phyloP scores from a whole-genome alignment of 768 basidiomycete species.

The Rhizopogon sp. region DNA sequence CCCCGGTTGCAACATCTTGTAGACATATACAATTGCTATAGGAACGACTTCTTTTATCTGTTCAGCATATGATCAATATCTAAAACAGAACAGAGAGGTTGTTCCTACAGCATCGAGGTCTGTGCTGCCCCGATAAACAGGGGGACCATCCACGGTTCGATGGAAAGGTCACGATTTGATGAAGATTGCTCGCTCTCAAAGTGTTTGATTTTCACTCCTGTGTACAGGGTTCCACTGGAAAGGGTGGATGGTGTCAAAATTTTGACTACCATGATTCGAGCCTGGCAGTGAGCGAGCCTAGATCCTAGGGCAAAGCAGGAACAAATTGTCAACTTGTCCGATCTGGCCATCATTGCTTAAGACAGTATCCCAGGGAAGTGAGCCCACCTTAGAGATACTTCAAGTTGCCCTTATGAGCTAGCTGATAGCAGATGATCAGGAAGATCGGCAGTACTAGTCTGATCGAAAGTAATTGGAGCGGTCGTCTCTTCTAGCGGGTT shows the following conservation, averaged over 20 bases:
- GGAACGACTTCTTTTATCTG: constrained; percentile 8
- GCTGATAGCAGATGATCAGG: not conserved
- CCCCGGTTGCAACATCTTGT: constrained; percentile 25
- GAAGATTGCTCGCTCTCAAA: constrained; percentile 5
- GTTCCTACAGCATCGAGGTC: no score
- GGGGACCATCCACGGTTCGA: constrained; percentile 6
- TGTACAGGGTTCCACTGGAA: constrained; percentile 5
- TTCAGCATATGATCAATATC: not conserved
- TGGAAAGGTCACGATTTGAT: constrained; percentile 12
- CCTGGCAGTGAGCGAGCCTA: constrained; percentile 9
- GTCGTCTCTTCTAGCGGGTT: not conserved
- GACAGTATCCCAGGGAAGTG: not conserved
- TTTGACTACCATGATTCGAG: not conserved
- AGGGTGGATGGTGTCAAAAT: not conserved
- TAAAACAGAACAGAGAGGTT: no score
- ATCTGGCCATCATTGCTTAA: no score
- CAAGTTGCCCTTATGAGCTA: not conserved
- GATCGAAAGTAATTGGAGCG: not conserved
- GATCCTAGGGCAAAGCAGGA: constrained; percentile 6
- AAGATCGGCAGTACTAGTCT: no score
- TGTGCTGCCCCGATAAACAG: constrained; percentile 2
- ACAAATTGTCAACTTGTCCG: not conserved
- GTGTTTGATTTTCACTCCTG: constrained; percentile 10
- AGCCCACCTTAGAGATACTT: not conserved
- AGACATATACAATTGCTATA: constrained; percentile 1